Conservation (phyloP, 2,329 filamentous ascomycete species). For the Trichoderma sp. region DNA sequence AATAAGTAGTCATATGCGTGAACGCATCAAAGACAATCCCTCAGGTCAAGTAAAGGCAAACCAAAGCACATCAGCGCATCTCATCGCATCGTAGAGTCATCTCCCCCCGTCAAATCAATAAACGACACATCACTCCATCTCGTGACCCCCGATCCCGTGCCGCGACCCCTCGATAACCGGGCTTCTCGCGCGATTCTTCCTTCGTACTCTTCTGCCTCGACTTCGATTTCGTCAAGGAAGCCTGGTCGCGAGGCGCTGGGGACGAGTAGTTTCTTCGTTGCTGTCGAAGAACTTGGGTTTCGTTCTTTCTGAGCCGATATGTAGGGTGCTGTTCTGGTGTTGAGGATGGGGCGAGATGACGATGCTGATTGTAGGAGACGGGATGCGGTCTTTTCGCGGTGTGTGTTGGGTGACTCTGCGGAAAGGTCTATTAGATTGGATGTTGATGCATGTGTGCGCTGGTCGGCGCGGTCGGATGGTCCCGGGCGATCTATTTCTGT, state of each 20-base stretch:
- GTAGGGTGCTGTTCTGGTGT: background rate
- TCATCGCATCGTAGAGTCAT: background rate
- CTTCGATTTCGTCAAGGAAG: conserved; percentile 44
- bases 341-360: background rate
- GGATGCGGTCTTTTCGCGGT: conserved; percentile 16
- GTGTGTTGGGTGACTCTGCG: conserved; percentile 28
- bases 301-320: too few relatives aligned
- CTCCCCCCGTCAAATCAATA: conserved; percentile 39
- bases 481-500: background rate
- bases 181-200: conserved; percentile 34
- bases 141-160: conserved; percentile 30
- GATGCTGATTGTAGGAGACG: background rate
- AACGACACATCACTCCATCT: conserved; percentile 41
- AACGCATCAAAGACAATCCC: background rate
- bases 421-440: conserved; percentile 20
- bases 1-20: background rate
- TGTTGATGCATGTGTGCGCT: background rate
- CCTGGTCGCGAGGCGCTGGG: conserved; percentile 41
- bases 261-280: conserved; percentile 44
- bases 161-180: conserved; percentile 28
- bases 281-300: too few relatives aligned
- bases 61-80: background rate
- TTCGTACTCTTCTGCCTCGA: conserved; percentile 36
- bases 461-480: background rate
- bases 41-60: too few relatives aligned